phyloP scores from a whole-genome alignment of 306 rosid genomes.

The Prosopis cineraria region DNA sequence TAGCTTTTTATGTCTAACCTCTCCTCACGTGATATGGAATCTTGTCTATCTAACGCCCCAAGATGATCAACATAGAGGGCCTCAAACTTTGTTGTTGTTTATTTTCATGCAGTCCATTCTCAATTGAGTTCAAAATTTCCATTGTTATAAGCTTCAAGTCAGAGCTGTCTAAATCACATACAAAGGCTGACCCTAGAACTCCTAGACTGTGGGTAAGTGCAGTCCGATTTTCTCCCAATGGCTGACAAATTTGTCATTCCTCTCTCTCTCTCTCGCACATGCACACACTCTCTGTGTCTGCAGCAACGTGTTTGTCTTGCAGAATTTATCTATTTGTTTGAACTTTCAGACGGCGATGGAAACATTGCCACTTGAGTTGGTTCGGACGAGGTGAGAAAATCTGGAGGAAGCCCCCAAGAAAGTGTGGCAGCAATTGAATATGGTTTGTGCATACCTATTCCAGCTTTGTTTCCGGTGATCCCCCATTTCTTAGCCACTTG shows the following conservation, averaged over 20 bases:
- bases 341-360: constrained; percentile 78
- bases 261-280: not conserved
- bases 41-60: not conserved
- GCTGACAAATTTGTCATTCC: not conserved
- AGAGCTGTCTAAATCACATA: constrained; percentile 67
- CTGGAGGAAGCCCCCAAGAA: constrained; percentile 5
- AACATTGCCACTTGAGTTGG: constrained; percentile 82
- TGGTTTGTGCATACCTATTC: not conserved
- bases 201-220: constrained; percentile 86
- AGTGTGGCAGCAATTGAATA: not conserved
- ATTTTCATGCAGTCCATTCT: constrained; percentile 75
- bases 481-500: not conserved
- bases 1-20: not conserved
- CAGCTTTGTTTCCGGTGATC: not conserved
- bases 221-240: not conserved
- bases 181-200: constrained; percentile 73
- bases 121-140: constrained; percentile 80
- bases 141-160: constrained; percentile 75
- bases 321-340: not conserved
- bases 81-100: constrained; percentile 22
- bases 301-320: constrained; percentile 12
- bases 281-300: not conserved
- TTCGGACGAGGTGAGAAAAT: constrained; percentile 54
- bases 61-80: not conserved
- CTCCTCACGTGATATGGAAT: not conserved